Evolutionary conservation across 1,139 yeast genomes (phyloP).

Genomic region (Taphrina sp.): DNA sequence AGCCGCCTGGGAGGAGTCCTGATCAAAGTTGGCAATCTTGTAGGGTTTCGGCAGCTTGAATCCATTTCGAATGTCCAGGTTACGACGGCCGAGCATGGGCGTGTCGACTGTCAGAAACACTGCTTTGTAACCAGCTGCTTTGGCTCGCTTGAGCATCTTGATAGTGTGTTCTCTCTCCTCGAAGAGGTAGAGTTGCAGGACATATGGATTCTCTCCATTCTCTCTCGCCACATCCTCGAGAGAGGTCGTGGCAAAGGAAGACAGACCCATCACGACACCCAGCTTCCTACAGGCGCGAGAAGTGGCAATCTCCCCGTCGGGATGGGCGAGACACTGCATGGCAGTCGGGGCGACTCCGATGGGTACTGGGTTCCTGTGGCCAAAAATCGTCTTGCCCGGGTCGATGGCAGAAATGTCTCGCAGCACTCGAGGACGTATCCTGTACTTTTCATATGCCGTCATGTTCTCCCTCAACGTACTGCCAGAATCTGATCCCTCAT

Average conservation of each 20-base stretch:
- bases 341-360: slow-evolving; percentile 57
- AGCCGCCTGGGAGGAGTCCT: slow-evolving; percentile 29
- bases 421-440: slow-evolving; percentile 51
- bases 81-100: slow-evolving; percentile 64
- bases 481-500: slow-evolving; percentile 46
- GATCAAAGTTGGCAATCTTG: slow-evolving; percentile 43
- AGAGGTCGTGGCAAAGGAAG: slow-evolving; percentile 43
- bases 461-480: slow-evolving; percentile 44
- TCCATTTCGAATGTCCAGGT: slow-evolving; percentile 53
- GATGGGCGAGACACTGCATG: slow-evolving; percentile 61
- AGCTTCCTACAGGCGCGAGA: slow-evolving; percentile 43
- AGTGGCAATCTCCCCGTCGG: slow-evolving; percentile 58
- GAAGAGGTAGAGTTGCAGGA: slow-evolving; percentile 52
- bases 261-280: slow-evolving; percentile 45
- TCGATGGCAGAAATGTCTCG: slow-evolving; percentile 48
- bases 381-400: slow-evolving; percentile 49
- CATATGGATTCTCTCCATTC: slow-evolving; percentile 42
- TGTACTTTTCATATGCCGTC: slow-evolving; percentile 42
- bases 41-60: slow-evolving; percentile 48
- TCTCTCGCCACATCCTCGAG: slow-evolving; percentile 44
- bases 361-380: slow-evolving; percentile 51
- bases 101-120: slow-evolving; percentile 67
- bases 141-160: slow-evolving; percentile 52
- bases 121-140: slow-evolving; percentile 53
- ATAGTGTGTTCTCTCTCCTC: slow-evolving; percentile 50